phyloP scores from a whole-genome alignment of 345 rosid species.

The Crucihimalaya himalaica region DNA sequence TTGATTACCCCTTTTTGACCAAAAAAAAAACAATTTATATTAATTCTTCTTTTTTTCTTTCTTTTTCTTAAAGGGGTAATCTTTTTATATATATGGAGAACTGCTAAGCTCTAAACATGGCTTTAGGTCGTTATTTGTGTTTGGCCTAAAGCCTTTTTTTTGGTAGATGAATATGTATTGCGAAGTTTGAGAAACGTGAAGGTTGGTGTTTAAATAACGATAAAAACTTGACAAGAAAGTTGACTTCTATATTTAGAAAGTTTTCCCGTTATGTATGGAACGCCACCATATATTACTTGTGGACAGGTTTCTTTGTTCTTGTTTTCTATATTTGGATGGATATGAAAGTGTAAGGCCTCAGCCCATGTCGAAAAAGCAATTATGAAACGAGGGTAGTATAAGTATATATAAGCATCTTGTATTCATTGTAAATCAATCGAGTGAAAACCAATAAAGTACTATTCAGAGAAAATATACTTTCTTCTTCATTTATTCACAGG shows the following conservation, averaged over 20 bases:
- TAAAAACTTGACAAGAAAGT: background rate
- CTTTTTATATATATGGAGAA: slow-evolving; percentile 34
- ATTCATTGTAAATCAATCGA: too few species aligned
- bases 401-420: too few species aligned
- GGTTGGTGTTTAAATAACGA: slow-evolving; percentile 36
- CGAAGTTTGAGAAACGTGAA: slow-evolving; percentile 28
- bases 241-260: slow-evolving; percentile 32
- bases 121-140: slow-evolving; percentile 28
- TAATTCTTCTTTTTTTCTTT: background rate
- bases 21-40: slow-evolving; percentile 10
- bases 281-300: slow-evolving; percentile 24
- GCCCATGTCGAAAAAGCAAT: too few species aligned
- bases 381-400: too few species aligned
- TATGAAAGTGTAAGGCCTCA: too few species aligned
- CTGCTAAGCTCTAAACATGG: slow-evolving; percentile 37
- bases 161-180: slow-evolving; percentile 36
- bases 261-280: slow-evolving; percentile 34
- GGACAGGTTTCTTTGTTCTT: slow-evolving; percentile 32
- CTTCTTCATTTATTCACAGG: too few species aligned
- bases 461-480: too few species aligned
- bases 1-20: slow-evolving; percentile 26
- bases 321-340: slow-evolving; percentile 29
- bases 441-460: too few species aligned
- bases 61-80: slow-evolving; percentile 31
- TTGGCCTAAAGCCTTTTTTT: slow-evolving; percentile 32